Percentiles rank a stretch among this genome's conserved stretches.
Evolutionary conservation across 257 asterid genomes (phyloP).

Genomic region (Coffea eugenioides): DNA sequence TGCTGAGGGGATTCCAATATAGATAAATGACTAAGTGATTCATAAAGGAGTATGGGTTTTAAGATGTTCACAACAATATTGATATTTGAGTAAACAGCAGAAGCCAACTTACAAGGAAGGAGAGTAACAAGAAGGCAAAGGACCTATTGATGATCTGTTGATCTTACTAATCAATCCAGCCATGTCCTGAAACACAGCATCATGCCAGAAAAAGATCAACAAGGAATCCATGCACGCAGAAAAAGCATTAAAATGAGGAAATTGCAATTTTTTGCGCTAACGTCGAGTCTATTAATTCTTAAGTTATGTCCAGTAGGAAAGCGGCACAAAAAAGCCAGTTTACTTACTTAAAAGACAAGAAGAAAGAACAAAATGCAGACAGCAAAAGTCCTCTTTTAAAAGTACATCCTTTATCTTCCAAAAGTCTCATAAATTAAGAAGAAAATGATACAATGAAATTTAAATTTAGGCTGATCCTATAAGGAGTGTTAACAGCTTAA

Average conservation of each 20-base stretch:
- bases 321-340: neutral
- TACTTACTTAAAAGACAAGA: neutral
- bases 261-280: neutral
- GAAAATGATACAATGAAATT: neutral
- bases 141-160: conserved; percentile 92
- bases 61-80: neutral
- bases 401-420: neutral
- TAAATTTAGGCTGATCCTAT: neutral
- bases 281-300: neutral
- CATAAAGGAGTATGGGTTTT: neutral
- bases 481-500: neutral
- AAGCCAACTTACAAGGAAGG: conserved; percentile 73
- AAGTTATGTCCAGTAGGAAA: neutral
- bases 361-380: neutral
- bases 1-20: neutral
- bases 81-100: neutral
- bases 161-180: conserved; percentile 97
- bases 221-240: neutral
- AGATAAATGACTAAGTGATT: neutral
- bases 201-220: neutral
- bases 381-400: neutral
- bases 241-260: neutral
- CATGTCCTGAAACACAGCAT: conserved; percentile 74
- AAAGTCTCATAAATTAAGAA: neutral
- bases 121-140: conserved; percentile 95